Evolutionary conservation across 345 rosid species (phyloP), one percentile per base, ranked within the genome.

Genomic region (Pistacia atlantica): DNA sequence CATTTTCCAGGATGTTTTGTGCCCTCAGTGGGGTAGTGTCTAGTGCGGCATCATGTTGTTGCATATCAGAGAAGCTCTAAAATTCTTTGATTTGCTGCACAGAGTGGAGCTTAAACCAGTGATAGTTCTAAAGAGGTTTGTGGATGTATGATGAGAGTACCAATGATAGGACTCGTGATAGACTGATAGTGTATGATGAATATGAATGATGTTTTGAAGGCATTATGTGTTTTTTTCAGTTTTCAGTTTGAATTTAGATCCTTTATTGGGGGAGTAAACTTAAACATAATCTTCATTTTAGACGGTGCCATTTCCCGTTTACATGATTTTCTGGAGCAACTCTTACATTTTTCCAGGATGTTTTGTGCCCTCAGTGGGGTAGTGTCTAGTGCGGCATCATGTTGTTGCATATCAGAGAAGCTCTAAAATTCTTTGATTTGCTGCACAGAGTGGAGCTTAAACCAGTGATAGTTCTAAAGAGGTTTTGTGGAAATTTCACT

Each of bases 151-250:
- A 37, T 56, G 33, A 71, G 37, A 56, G 13, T 7, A 2, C 9
- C 62, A 55, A 51, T 33, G 48, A n/a, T 20, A n/a, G 33, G 74
- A 12, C 45, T 18, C 56, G 57, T 49, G 71, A 68, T n/a, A n/a
- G n/a, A n/a, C n/a, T n/a, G n/a, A n/a, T 68, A 20, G 16, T 35
- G 57, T 22, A 71, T 70, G 61, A n/a, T n/a, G 10, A 35, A 1
- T 56, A 20, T 6, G 20, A 54, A n/a, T 37, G 48, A 42, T 45
- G 25, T 61, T 61, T 61, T 14, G 8, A 13, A 12, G 18, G 33
- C 71, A 22, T 48, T 46, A 2, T n/a, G 17, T 54, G 11, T n/a
- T 45, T 67, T 67, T 65, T 42, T 42, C 8, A 5, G 46, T 42
- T 42, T 42, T 14, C n/a, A 1, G 9, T 17, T 69, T 13, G 25